Evolutionary conservation across 2,329 filamentous ascomycete genomes (phyloP), one percentile per base, ranked within the genome.

Genomic region (Aspergillus vadensis): DNA sequence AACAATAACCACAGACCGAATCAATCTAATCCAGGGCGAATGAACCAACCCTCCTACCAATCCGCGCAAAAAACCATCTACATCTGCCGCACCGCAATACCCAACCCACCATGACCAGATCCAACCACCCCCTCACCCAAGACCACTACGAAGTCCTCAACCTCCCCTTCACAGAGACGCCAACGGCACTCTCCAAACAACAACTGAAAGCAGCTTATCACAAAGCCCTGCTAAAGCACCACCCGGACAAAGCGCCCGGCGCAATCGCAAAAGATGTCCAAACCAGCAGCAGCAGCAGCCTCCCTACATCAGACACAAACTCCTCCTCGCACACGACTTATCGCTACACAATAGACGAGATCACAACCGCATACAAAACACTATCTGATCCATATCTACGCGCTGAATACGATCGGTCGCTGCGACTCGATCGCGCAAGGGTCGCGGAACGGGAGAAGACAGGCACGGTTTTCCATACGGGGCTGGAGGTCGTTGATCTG

Each of bases 401-500:
- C 39, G 68, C 72, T 0, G 81, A 82, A 53, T 87, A 86, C 66
- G 81, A 86, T 65, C 76, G 75, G 3, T 60, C 68, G 1, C 72
- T 82, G 48, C 72, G 74, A 15, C 65, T 80, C 21, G 72, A 75
- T 61, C 70, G 74, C 59, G 48, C 69, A 60, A 68, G 70, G 43
- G 52, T 58, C 9, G 65, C 63, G 2, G 66, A 68, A 49, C 65
- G 60, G 19, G 67, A 67, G 62, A 71, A 75, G 65, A 71, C 62
- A 44, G 62, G 70, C 63, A 73, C 72, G 66, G 64, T 69, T 63
- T 82, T 74, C 61, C 82, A 79, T 59, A 81, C 81, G 1, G 85
- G 85, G 0, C 72, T 87, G 7, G 86, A 88, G 61, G 70, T 80
- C 5, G 78, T 86, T 38, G 86, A 88, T 75, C 70, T 88, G 25